Evolutionary conservation across 176 grass and related monocot genomes (phyloP), one percentile per base, ranked within the genome.

Genomic region (Guadua angustifolia): DNA sequence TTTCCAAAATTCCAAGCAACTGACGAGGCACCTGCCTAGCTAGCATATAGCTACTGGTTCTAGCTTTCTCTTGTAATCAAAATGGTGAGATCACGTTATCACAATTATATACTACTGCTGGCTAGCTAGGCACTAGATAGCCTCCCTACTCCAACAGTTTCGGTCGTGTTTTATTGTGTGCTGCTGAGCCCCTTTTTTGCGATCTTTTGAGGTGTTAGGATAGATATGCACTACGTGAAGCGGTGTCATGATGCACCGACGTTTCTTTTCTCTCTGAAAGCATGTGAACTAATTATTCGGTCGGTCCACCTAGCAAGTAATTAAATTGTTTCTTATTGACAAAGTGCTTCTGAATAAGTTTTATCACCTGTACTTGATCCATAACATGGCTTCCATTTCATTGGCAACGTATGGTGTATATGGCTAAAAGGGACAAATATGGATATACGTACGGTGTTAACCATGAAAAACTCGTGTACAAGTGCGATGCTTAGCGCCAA

Each of bases 221-320:
- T 77, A 88, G 61, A 68, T 40, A 58, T 53, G 79, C 57, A 5
- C 44, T 53, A 33, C 43, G 69, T 71, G 69, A 71, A 5, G 22
- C n/a, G 4, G 86, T 58, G 74, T 79, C 81, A 79, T 57, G 58
- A 33, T 56, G 67, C 68, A 73, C 67, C 67, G 9, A 26, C 68
- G 19, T 71, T 73, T 38, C 77, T 66, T 47, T 78, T 24, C 66
- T 35, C 17, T 65, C 56, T 18, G 16, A 53, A 24, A 78, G 80
- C 73, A 64, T 35, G 2, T 69, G 57, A 46, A 73, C 67, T 32
- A 73, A 88, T 84, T 88, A 79, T 88, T 73, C 58, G 60, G 74
- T 73, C 46, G 36, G 66, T 24, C 67, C 49, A 64, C 71, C 59
- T 70, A 81, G 56, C 47, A 60, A 78, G 19, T 71, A 55, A n/a